Conservation (phyloP, 176 grass and related monocot species). For the sorghum (Sorghum bicolor) region Sorghum_bicolor_NCBIv3 NC_012872.2:10761501-10762000, state of each 20-base stretch:
- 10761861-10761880: conserved; percentile 41
- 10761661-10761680: conserved; percentile 40
- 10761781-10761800: conserved; percentile 48
- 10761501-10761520: conserved; percentile 49
- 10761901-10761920: conserved; percentile 38
- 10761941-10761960: conserved; percentile 36
- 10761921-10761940: conserved; percentile 46
- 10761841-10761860: conserved; percentile 40
- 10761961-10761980: conserved; percentile 41
- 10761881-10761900: conserved; percentile 49
- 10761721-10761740: conserved; percentile 33
- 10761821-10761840: conserved; percentile 61
- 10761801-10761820: too few species aligned
- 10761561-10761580: conserved; percentile 44
- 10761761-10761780: conserved; percentile 41
- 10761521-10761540: conserved; percentile 54
- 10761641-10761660: conserved; percentile 41
- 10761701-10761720: conserved; percentile 33
- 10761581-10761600: conserved; percentile 35
- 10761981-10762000: conserved; percentile 30
- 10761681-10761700: conserved; percentile 38
- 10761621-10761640: conserved; percentile 35
- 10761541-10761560: conserved; percentile 45
- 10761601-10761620: conserved; percentile 56
- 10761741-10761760: conserved; percentile 60